A percentile compares a stretch with the other conserved stretches of the same genome.
Conservation (phyloP, 495 filamentous ascomycete species). For the Entonaema liquescens region DNA sequence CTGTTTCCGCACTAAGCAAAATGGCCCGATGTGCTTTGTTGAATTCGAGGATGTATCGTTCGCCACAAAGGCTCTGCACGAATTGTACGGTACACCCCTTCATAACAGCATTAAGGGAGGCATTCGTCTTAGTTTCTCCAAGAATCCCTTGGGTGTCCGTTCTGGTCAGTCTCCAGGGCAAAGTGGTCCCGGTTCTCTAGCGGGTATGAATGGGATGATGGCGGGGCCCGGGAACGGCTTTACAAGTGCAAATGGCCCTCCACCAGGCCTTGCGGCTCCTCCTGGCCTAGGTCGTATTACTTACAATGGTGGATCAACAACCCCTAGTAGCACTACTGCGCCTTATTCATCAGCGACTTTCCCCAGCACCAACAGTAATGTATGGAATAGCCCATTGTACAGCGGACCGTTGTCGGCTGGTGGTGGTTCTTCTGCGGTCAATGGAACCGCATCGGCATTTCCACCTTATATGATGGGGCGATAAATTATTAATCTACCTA, state of each 20-base stretch:
- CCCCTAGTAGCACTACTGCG: slow-evolving; percentile 21
- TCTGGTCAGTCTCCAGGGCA: slow-evolving; percentile 67
- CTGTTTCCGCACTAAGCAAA: slow-evolving; percentile 97
- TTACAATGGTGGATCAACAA: slow-evolving; percentile 38
- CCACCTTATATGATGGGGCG: slow-evolving; percentile 42
- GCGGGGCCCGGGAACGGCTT: slow-evolving; percentile 63
- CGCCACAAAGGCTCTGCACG: slow-evolving; percentile 91
- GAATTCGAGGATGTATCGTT: slow-evolving; percentile 96
- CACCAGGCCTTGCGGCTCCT: slow-evolving; percentile 74
- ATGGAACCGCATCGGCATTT: slow-evolving; percentile 31
- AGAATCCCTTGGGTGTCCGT: slow-evolving; percentile 95
- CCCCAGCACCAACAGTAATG: slow-evolving; percentile 23
- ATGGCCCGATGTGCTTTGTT: slow-evolving; percentile 99
- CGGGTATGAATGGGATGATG: slow-evolving; percentile 65
- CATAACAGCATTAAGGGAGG: slow-evolving; percentile 96
- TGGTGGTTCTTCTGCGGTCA: slow-evolving; percentile 33
- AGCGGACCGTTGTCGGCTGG: slow-evolving; percentile 34
- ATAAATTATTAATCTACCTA: slow-evolving; percentile 23
- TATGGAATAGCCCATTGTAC: slow-evolving; percentile 41
- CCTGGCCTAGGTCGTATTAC: slow-evolving; percentile 64
- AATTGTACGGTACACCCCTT: slow-evolving; percentile 87
- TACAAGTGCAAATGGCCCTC: slow-evolving; percentile 76
- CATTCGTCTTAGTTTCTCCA: slow-evolving; percentile 97
- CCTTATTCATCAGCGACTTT: slow-evolving; percentile 27
- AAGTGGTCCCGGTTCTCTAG: slow-evolving; percentile 52